These are phyloP conservation scores for Hanseniaspora valbyensis DNA, from an alignment of 805 yeast species.

Conservation along the genomic window DNA sequence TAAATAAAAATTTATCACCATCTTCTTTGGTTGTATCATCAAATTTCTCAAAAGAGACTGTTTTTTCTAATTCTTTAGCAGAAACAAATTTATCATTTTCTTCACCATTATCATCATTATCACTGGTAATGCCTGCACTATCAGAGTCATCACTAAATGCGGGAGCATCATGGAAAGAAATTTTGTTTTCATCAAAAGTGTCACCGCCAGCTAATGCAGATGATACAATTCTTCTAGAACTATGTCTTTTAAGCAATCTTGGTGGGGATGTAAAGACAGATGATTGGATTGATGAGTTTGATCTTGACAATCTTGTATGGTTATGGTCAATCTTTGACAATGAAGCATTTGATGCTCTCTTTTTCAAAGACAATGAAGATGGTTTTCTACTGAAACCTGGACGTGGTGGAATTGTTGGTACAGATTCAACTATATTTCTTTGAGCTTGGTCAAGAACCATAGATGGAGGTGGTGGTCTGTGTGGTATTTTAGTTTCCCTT, in stretches of 20 bases:
- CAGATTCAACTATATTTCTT: not conserved
- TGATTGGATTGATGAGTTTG: conserved; percentile 22
- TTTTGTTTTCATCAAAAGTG: conserved; percentile 56
- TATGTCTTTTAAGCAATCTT: conserved; percentile 24
- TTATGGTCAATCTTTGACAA: not conserved
- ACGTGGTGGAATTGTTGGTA: conserved; percentile 13
- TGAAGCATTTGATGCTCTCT: conserved; percentile 4
- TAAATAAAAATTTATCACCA: not conserved
- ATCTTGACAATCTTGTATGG: conserved; percentile 19
- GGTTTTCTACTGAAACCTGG: conserved; percentile 12
- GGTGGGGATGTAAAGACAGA: conserved; percentile 22
- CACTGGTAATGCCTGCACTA: conserved; percentile 25
- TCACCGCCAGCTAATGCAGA: conserved; percentile 31
- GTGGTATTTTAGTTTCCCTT: conserved; percentile 10
- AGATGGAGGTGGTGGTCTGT: conserved; percentile 21
- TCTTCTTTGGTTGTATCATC: not conserved
- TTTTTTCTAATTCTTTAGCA: not conserved
- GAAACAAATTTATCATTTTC: conserved; percentile 23
- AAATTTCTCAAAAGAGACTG: not conserved
- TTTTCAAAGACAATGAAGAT: conserved; percentile 1
- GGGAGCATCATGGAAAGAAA: conserved; percentile 70
- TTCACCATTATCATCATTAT: conserved; percentile 11
- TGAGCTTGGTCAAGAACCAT: not conserved
- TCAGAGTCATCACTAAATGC: conserved; percentile 32
- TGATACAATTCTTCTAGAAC: conserved; percentile 29